phyloP scores from a whole-genome alignment of 1,139 yeast species.

The Yamadazyma atlantica region DNA sequence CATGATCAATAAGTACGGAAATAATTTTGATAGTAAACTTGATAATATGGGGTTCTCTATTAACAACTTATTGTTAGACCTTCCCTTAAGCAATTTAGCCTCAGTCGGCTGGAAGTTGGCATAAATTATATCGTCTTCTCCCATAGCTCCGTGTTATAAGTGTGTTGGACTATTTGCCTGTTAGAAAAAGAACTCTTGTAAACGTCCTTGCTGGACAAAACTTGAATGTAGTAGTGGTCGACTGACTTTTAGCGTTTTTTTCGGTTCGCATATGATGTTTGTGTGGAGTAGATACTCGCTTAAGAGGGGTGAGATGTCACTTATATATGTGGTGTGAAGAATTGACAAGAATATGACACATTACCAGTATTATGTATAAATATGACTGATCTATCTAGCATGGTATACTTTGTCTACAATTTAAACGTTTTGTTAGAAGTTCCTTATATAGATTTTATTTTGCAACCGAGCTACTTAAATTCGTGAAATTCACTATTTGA shows the following conservation, averaged over 20 bases:
- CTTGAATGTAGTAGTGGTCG: not conserved
- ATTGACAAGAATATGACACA: not conserved
- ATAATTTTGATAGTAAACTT: slow-evolving; percentile 46
- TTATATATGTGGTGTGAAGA: not conserved
- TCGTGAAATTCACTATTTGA: too few relatives aligned
- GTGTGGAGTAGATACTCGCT: slow-evolving; percentile 8
- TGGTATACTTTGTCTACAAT: too few relatives aligned
- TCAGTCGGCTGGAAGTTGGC: slow-evolving; percentile 19
- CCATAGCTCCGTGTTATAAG: not conserved
- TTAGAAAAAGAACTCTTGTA: not conserved
- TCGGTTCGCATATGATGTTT: slow-evolving; percentile 12
- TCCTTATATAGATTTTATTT: too few relatives aligned
- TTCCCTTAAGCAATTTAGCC: slow-evolving; percentile 12
- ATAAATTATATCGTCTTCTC: slow-evolving; percentile 10
- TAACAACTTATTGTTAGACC: slow-evolving; percentile 21
- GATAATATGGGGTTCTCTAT: slow-evolving; percentile 48
- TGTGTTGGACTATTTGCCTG: not conserved
- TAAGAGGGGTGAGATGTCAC: too few relatives aligned
- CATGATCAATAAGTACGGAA: slow-evolving; percentile 47
- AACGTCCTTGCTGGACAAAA: too few relatives aligned
- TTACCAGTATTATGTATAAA: too few relatives aligned
- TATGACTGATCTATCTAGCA: too few relatives aligned
- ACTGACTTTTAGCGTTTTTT: not conserved
- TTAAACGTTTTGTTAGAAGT: too few relatives aligned
- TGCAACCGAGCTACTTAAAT: too few relatives aligned